Base-by-base conservation (phyloP, 805 yeast genomes). In the Starmerella apicola region DNA sequence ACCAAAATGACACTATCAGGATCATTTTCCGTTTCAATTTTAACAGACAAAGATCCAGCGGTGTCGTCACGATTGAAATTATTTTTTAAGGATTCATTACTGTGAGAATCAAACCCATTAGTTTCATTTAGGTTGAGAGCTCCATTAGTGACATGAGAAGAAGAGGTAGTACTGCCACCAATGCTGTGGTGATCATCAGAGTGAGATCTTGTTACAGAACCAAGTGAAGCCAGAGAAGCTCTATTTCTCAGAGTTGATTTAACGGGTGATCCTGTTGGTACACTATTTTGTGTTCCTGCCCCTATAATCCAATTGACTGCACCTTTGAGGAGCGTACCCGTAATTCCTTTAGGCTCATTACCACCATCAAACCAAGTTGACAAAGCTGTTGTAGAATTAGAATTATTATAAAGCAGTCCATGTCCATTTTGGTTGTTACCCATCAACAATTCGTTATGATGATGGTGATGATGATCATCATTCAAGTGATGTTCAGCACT, bases 1-100 rank as follows among this genome's bases (percentile, higher is more conserved):
- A 54, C 37, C 30, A 64, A 44, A 1, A 63, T 65, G 37, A 64
- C 41, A 5, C 40, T 41, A 7, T 51, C 25, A 3, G 38, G 37
- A 22, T 26, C 32, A 5, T 34, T 29, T 6, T 13, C 30, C n/a
- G 30, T 27, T 13, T 27, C 17, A 13, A 17, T 27, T 27, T 12
- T 12, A 13, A 12, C 30, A 6, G 30, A 10, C 10, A 8, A 12
- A 7, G 12, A 7, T 12, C 12, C 10, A 7, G 26, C 10, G 26
- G 12, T 12, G n/a, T n/a, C n/a, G n/a, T n/a, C n/a, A n/a, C n/a
- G n/a, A n/a, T n/a, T n/a, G n/a, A n/a, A n/a, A n/a, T n/a, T n/a
- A 12, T 23, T 7, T 12, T 23, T 23, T 43, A 13, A 9, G 34
- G 31, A 16, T 13, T 28, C 17, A 10, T 10, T 16, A 16, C 7